phyloP scores from a whole-genome alignment of 495 filamentous ascomycete species.

The Aspergillus ellipticus region DNA sequence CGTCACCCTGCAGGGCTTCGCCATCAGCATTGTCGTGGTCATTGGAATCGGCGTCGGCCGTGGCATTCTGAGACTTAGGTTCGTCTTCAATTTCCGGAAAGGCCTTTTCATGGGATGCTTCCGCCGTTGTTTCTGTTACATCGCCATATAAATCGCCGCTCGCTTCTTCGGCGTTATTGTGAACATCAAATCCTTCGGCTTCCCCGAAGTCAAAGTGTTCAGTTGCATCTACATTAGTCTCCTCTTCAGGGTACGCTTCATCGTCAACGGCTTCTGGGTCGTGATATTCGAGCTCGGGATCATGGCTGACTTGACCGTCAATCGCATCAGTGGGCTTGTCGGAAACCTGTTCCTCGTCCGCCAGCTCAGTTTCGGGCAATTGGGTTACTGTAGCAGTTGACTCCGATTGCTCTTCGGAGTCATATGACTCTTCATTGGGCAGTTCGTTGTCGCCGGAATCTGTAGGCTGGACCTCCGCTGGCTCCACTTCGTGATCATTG shows the following conservation, averaged over 20 bases:
- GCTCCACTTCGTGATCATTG: background rate
- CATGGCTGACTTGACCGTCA: constrained; percentile 9
- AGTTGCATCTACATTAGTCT: constrained; percentile 5
- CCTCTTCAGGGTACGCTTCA: constrained; percentile 20
- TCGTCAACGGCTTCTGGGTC: constrained; percentile 14
- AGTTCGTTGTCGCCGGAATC: background rate
- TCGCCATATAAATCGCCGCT: constrained; percentile 13
- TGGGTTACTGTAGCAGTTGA: constrained; percentile 30
- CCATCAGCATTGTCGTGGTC: constrained; percentile 20
- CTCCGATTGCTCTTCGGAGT: constrained; percentile 30
- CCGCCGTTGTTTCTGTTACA: constrained; percentile 12
- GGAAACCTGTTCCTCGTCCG: constrained; percentile 12
- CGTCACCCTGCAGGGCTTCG: constrained; percentile 12
- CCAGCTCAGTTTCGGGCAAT: constrained; percentile 11
- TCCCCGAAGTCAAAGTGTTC: constrained; percentile 16
- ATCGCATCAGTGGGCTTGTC: constrained; percentile 13
- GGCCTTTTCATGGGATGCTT: constrained; percentile 13
- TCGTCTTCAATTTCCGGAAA: constrained; percentile 9
- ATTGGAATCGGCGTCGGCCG: constrained; percentile 13
- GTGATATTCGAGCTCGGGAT: constrained; percentile 13
- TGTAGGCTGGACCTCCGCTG: constrained; percentile 11
- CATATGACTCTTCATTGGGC: constrained; percentile 18
- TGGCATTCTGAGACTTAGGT: constrained; percentile 9
- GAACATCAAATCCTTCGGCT: constrained; percentile 2
- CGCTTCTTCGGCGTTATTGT: constrained; percentile 14